phyloP scores from a whole-genome alignment of 169 alveolate genomes.

The Babesia ovis region DNA sequence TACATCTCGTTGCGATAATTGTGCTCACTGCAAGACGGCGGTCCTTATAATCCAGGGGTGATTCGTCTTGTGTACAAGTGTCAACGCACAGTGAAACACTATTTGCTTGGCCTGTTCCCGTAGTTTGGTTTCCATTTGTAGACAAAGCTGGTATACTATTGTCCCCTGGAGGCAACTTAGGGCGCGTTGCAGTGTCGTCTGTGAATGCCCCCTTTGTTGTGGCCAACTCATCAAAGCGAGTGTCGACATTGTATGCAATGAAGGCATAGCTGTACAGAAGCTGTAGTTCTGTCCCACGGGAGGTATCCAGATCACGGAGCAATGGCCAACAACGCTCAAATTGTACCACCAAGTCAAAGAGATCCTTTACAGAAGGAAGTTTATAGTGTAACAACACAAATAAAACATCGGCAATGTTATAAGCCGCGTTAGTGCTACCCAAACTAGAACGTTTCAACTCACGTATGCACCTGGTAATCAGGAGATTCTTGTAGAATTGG shows the following conservation, averaged over 20 bases:
- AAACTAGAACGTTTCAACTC: neutral
- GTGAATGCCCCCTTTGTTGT: neutral
- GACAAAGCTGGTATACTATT: neutral
- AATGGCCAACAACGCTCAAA: neutral
- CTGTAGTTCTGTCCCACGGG: neutral
- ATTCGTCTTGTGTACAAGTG: neutral
- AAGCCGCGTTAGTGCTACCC: neutral
- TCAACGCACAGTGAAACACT: neutral
- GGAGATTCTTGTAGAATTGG: constrained; percentile 23
- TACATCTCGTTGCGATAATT: constrained; percentile 42
- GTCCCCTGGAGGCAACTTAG: neutral
- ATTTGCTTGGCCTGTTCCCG: neutral
- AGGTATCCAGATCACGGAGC: neutral
- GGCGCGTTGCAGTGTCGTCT: neutral
- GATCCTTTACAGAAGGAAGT: constrained; percentile 8
- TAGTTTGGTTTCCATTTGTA: neutral
- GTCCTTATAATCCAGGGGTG: constrained; percentile 5
- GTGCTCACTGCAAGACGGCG: constrained; percentile 32
- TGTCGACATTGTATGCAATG: constrained; percentile 12
- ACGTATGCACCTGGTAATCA: constrained; percentile 3
- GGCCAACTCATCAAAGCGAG: constrained; percentile 4
- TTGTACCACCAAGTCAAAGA: constrained; percentile 8
- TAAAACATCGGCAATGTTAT: constrained; percentile 12
- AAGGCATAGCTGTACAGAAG: constrained; percentile 17
- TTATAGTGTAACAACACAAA: constrained; percentile 3